A percentile compares a stretch with the other conserved stretches of the same genome.
These are phyloP conservation scores for Parachaetomium inaequale DNA, from an alignment of 495 filamentous ascomycete genomes.

Conservation along the genomic window DNA sequence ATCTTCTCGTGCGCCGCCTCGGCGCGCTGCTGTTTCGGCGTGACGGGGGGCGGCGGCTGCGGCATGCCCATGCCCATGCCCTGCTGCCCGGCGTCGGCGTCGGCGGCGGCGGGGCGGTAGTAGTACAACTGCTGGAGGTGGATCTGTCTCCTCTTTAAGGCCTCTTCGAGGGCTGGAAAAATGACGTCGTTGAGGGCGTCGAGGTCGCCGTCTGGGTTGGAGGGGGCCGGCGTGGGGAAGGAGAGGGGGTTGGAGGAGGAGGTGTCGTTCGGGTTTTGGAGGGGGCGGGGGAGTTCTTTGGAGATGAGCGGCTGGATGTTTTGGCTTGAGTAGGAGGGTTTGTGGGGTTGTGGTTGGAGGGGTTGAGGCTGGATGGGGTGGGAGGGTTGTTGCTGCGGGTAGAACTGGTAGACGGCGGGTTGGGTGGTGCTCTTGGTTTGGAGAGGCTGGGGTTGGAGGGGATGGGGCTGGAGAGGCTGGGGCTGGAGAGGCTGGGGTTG, in stretches of 20 bases:
- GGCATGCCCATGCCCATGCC: too few relatives aligned
- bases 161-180: conserved; percentile 84
- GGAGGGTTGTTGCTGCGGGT: conserved; percentile 24
- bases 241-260: conserved; percentile 18
- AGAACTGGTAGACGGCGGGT: background rate
- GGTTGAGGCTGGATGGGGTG: conserved; percentile 12
- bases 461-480: conserved; percentile 22
- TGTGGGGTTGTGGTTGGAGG: conserved; percentile 5
- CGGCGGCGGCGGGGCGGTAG: conserved; percentile 43
- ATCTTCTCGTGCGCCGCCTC: conserved; percentile 80
- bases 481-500: background rate
- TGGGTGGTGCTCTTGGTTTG: background rate
- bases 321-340: conserved; percentile 6
- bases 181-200: conserved; percentile 77
- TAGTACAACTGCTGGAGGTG: conserved; percentile 58
- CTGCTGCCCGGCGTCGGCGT: too few relatives aligned
- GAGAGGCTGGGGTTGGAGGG: conserved; percentile 24
- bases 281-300: conserved; percentile 26
- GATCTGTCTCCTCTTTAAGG: conserved; percentile 73
- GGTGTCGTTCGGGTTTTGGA: conserved; percentile 8
- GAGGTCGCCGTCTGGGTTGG: conserved; percentile 47
- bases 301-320: conserved; percentile 21
- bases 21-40: conserved; percentile 55
- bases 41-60: conserved; percentile 33
- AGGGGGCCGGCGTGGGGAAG: conserved; percentile 45